These are phyloP conservation scores for Chalaropsis thielavioides DNA, from an alignment of 2,329 filamentous ascomycete species.

Conservation along the genomic window DNA sequence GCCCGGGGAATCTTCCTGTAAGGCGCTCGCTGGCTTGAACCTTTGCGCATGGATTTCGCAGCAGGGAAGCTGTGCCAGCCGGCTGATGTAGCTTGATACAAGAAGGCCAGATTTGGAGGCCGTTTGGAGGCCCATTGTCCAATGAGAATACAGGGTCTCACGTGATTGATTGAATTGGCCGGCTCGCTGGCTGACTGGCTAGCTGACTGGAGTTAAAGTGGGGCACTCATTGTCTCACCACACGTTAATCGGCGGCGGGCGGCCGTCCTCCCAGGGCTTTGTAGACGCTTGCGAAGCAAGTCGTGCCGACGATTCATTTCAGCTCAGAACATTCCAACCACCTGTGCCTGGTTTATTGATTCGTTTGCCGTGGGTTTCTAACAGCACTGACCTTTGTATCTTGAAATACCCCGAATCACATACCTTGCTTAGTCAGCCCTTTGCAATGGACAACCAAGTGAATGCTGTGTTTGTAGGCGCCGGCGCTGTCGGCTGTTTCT, in stretches of 20 bases:
- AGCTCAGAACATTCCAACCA: neutral
- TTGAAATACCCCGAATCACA: too few relatives aligned
- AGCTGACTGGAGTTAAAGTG: neutral
- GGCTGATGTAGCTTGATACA: too few relatives aligned
- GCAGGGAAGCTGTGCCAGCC: too few relatives aligned
- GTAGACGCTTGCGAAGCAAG: neutral
- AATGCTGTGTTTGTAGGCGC: slow-evolving; percentile 55
- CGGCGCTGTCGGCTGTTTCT: slow-evolving; percentile 59
- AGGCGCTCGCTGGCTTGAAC: too few relatives aligned
- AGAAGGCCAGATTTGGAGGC: too few relatives aligned
- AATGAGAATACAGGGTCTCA: neutral
- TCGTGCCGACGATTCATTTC: neutral
- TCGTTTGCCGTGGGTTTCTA: neutral
- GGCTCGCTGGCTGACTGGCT: neutral
- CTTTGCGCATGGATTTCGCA: too few relatives aligned
- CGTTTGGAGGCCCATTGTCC: neutral
- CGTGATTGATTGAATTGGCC: neutral
- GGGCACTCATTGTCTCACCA: neutral
- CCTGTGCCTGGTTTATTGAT: neutral
- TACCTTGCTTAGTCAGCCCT: too few relatives aligned
- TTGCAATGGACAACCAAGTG: slow-evolving; percentile 26
- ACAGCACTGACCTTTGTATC: neutral
- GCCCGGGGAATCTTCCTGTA: too few relatives aligned
- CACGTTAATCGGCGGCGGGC: too few relatives aligned
- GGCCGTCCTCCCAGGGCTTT: too few relatives aligned